phyloP scores from a whole-genome alignment of 169 alveolate genomes.

The Plasmodium gallinaceum region DNA sequence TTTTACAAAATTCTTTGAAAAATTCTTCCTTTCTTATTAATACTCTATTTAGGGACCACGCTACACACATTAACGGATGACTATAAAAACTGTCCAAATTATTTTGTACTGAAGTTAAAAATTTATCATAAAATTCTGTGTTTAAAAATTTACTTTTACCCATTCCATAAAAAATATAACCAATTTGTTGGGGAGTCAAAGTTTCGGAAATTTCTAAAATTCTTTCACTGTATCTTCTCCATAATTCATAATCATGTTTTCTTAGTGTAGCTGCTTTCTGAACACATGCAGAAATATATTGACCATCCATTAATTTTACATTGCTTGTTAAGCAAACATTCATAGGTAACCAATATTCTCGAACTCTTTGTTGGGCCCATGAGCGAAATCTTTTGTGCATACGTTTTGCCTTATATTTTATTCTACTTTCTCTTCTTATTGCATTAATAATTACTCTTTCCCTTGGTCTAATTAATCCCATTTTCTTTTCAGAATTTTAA shows the following conservation, averaged over 20 bases:
- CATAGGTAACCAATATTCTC: slow-evolving; percentile 90
- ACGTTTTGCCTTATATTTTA: slow-evolving; percentile 85
- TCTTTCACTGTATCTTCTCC: slow-evolving; percentile 80
- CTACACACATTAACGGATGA: slow-evolving; percentile 89
- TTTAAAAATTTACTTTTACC: slow-evolving; percentile 86
- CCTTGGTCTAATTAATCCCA: slow-evolving; percentile 87
- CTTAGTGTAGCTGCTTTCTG: slow-evolving; percentile 90
- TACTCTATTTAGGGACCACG: slow-evolving; percentile 87
- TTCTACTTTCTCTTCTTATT: slow-evolving; percentile 84
- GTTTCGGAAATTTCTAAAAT: slow-evolving; percentile 81
- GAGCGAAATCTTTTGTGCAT: slow-evolving; percentile 90
- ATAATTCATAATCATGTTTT: slow-evolving; percentile 85
- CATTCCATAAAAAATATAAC: slow-evolving; percentile 88
- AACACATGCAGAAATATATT: slow-evolving; percentile 84
- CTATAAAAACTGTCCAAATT: slow-evolving; percentile 79
- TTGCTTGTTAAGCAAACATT: slow-evolving; percentile 86
- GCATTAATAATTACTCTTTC: slow-evolving; percentile 85
- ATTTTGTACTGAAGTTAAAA: slow-evolving; percentile 78
- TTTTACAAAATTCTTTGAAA: slow-evolving; percentile 60
- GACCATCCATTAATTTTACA: slow-evolving; percentile 85
- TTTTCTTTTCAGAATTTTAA: neutral
- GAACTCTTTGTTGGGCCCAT: slow-evolving; percentile 90
- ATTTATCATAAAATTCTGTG: slow-evolving; percentile 78
- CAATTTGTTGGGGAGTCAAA: slow-evolving; percentile 88
- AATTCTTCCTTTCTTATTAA: slow-evolving; percentile 69